phyloP scores from a whole-genome alignment of 768 basidiomycete species.

The Leucosporidium creatinivorum region DNA sequence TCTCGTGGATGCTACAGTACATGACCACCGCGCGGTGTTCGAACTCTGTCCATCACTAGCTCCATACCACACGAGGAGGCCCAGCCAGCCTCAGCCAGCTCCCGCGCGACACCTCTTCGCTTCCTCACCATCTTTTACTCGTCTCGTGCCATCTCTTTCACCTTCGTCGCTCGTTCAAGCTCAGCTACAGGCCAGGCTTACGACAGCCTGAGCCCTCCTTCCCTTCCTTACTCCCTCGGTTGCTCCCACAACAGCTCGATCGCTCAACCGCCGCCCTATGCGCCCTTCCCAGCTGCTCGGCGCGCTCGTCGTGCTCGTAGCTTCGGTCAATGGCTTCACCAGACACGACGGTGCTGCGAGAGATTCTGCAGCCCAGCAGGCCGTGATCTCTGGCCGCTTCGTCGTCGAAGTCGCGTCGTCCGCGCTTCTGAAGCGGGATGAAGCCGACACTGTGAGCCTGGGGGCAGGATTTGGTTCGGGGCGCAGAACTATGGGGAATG shows the following conservation, averaged over 20 bases:
- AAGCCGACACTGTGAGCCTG: no score
- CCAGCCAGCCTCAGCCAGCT: no score
- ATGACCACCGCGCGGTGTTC: no score
- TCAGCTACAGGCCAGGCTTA: not conserved
- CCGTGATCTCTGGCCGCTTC: constrained; percentile 13
- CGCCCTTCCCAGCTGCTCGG: not conserved
- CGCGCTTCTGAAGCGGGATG: constrained; percentile 15
- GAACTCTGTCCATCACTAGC: no score
- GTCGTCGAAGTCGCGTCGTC: constrained; percentile 2
- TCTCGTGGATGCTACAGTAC: no score
- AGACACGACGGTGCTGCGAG: not conserved
- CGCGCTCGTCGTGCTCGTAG: not conserved
- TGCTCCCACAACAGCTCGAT: not conserved
- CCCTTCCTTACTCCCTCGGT: no score
- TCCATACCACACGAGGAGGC: no score
- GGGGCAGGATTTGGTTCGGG: no score
- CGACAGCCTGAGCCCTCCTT: not conserved
- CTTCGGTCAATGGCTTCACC: not conserved
- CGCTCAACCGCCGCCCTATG: not conserved
- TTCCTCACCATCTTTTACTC: not conserved
- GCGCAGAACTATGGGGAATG: no score
- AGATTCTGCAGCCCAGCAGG: not conserved
- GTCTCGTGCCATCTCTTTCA: not conserved
- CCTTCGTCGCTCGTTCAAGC: not conserved
- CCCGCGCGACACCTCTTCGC: not conserved